These are phyloP conservation scores for Leishmania tropica DNA, from an alignment of 208 protist genomes.

Conservation along the genomic window DNA sequence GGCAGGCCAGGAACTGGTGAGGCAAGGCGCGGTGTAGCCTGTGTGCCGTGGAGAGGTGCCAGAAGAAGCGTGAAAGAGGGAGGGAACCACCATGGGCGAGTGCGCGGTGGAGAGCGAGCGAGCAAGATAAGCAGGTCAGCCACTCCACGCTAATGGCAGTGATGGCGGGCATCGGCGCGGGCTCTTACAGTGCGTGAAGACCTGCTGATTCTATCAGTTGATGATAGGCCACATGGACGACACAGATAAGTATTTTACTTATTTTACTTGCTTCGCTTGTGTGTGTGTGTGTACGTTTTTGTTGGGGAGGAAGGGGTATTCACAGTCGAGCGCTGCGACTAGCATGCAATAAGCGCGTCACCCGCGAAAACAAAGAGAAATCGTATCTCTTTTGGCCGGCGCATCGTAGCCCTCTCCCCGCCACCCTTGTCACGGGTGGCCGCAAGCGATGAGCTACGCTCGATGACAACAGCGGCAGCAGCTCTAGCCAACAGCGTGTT, in stretches of 20 bases:
- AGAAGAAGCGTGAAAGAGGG: not conserved
- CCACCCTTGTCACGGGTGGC: not conserved
- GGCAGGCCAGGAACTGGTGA: not conserved
- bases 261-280: not conserved
- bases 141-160: not conserved
- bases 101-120: not conserved
- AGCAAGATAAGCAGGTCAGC: not conserved
- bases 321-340: not conserved
- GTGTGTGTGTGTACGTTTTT: no score
- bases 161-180: not conserved
- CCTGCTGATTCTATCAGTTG: not conserved
- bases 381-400: not conserved
- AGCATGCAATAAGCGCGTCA: not conserved
- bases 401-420: not conserved
- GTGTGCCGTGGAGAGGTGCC: not conserved
- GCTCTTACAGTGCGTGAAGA: not conserved
- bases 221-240: not conserved
- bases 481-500: not conserved
- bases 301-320: not conserved
- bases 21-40: not conserved
- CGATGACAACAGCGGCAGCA: not conserved
- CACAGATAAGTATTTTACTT: not conserved
- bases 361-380: not conserved
- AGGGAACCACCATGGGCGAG: not conserved
- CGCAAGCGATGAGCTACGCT: not conserved